Conservation (phyloP, 495 filamentous ascomycete species). For the Rusavskia elegans region DNA sequence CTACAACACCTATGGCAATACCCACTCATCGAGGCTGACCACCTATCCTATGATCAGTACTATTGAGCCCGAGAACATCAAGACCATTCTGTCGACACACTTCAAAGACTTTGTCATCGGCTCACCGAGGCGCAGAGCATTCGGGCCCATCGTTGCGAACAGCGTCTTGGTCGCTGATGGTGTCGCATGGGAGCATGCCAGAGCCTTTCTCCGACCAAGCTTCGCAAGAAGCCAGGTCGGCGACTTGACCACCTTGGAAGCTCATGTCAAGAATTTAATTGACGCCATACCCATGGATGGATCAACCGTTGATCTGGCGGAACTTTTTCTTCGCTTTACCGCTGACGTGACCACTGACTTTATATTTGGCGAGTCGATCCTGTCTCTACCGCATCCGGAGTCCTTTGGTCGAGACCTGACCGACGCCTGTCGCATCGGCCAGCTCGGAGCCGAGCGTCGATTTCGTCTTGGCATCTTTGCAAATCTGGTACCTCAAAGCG, state of each 20-base stretch:
- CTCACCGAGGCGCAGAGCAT: slow-evolving; percentile 21
- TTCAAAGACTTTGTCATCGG: slow-evolving; percentile 50
- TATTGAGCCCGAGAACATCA: slow-evolving; percentile 67
- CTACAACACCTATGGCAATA: slow-evolving; percentile 5
- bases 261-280: slow-evolving; percentile 27
- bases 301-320: not conserved
- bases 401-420: not conserved
- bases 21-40: slow-evolving; percentile 17
- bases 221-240: slow-evolving; percentile 43
- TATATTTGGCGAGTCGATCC: slow-evolving; percentile 1
- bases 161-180: slow-evolving; percentile 30
- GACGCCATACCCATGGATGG: slow-evolving; percentile 1
- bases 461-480: not conserved
- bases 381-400: not conserved
- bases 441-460: not conserved
- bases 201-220: slow-evolving; percentile 43
- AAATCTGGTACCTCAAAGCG: not conserved
- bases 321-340: slow-evolving; percentile 1
- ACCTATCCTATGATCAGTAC: slow-evolving; percentile 30
- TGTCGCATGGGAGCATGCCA: slow-evolving; percentile 30
- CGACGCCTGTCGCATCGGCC: not conserved
- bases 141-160: slow-evolving; percentile 18
- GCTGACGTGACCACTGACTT: slow-evolving; percentile 2
- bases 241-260: slow-evolving; percentile 39
- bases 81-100: slow-evolving; percentile 65